Conservation (phyloP, 345 rosid species). For the Salix arbutifolia region DNA sequence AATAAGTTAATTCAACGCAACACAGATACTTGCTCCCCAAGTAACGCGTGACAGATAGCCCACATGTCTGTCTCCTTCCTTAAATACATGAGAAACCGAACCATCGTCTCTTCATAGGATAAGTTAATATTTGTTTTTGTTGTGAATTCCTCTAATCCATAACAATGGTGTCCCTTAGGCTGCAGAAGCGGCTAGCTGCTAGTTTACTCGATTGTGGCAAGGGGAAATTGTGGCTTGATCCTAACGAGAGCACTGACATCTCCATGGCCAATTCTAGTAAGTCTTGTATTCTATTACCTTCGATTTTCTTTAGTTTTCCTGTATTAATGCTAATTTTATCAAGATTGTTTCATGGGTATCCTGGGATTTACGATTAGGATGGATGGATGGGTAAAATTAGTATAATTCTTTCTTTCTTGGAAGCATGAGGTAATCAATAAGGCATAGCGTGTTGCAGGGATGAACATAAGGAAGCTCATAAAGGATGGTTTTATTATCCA, state of each 20-base stretch:
- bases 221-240: constrained; percentile 67
- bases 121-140: too few species aligned
- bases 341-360: too few species aligned
- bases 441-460: constrained; percentile 42
- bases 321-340: background rate
- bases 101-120: too few species aligned
- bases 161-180: constrained; percentile 73
- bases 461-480: constrained; percentile 85
- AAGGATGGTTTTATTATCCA: constrained; percentile 94
- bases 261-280: constrained; percentile 75
- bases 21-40: background rate
- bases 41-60: background rate
- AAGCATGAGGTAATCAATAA: too few species aligned
- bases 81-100: too few species aligned
- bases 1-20: background rate
- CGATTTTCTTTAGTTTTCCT: background rate
- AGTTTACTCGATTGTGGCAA: constrained; percentile 65
- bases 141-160: too few species aligned
- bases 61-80: too few species aligned
- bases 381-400: too few species aligned
- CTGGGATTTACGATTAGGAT: too few species aligned
- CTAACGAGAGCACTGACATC: constrained; percentile 56
- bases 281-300: background rate
- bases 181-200: constrained; percentile 72
- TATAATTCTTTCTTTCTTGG: too few species aligned